A percentile compares a stretch with the other conserved stretches of the same genome.
Conservation (phyloP, 2,329 filamentous ascomycete genomes). For the Venturia effusa region DNA sequence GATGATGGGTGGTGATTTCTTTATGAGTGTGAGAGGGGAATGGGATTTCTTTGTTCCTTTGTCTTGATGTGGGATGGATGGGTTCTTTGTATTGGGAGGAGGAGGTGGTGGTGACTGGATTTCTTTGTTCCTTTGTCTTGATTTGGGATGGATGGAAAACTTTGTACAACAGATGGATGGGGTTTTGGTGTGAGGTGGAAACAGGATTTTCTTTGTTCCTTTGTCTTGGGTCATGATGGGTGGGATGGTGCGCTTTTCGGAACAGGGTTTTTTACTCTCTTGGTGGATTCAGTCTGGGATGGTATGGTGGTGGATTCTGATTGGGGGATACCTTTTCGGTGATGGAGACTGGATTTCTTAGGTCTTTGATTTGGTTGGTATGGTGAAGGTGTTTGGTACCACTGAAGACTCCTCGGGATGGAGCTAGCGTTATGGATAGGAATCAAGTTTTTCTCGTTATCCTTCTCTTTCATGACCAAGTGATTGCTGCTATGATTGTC, state of each 20-base stretch:
- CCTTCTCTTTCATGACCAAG: background rate
- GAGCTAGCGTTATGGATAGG: background rate
- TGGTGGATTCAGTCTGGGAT: background rate
- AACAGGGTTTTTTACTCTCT: background rate
- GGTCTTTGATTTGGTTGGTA: background rate
- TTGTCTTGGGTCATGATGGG: background rate
- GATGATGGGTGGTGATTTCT: background rate
- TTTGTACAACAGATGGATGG: background rate
- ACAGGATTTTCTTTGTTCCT: background rate
- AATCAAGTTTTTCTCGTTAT: background rate
- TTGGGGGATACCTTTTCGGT: background rate
- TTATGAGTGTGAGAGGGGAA: background rate
- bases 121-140: background rate
- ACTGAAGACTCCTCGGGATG: background rate
- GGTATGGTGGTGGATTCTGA: background rate
- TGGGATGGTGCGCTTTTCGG: background rate
- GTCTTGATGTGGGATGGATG: background rate
- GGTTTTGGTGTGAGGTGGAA: background rate
- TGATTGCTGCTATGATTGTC: background rate
- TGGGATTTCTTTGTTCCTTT: background rate
- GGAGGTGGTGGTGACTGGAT: background rate
- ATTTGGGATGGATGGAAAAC: background rate
- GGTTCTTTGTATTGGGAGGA: background rate
- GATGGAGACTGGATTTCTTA: too few species aligned
- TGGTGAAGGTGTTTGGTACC: background rate